These are phyloP conservation scores for Oenanthe javanica DNA, from an alignment of 140 eudicot genomes.

Conservation along the genomic window DNA sequence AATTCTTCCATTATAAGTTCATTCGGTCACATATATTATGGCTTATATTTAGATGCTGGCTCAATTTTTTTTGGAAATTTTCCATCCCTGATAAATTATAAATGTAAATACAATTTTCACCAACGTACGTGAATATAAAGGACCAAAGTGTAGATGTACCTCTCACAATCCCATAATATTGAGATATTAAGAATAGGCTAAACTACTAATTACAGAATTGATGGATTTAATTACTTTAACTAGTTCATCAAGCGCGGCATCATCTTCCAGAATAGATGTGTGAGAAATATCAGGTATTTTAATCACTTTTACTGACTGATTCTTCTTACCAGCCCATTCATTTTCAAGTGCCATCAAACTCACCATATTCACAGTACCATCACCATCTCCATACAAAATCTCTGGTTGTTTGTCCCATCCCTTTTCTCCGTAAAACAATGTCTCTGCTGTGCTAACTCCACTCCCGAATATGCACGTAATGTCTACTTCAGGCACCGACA, in stretches of 20 bases:
- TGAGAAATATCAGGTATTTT: conserved; percentile 58
- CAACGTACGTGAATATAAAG: too few species aligned
- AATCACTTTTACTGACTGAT: conserved; percentile 45
- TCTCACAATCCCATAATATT: background rate
- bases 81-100: too few species aligned
- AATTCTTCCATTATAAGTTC: too few species aligned
- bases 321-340: conserved; percentile 35
- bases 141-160: background rate
- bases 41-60: too few species aligned
- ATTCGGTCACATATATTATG: too few species aligned
- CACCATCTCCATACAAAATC: conserved; percentile 72
- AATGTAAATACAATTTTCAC: too few species aligned
- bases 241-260: conserved; percentile 28
- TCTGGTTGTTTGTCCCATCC: conserved; percentile 79
- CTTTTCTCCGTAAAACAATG: conserved; percentile 49
- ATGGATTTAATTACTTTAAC: conserved; percentile 30
- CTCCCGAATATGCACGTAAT: conserved; percentile 76
- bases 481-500: conserved; percentile 44
- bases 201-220: conserved; percentile 15
- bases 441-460: conserved; percentile 55
- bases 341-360: conserved; percentile 62
- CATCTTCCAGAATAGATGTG: conserved; percentile 43
- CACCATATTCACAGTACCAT: conserved; percentile 81
- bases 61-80: too few species aligned
- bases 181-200: background rate